Evolutionary conservation across 306 rosid genomes (phyloP).

Genomic region (Dryas drummondii): DNA sequence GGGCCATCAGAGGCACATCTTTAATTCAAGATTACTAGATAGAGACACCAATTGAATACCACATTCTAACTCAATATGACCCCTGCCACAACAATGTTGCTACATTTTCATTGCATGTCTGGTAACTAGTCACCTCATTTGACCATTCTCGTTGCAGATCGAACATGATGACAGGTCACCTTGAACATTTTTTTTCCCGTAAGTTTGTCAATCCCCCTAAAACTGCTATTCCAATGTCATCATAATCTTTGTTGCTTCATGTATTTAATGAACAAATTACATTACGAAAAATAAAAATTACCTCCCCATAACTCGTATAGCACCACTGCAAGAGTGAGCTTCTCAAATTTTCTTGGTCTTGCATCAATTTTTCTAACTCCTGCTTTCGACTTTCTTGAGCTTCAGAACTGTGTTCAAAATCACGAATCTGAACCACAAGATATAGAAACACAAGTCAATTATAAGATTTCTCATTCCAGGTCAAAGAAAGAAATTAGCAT

Average conservation of each 20-base stretch:
- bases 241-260: background rate
- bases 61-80: background rate
- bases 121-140: background rate
- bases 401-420: constrained; percentile 78
- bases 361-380: constrained; percentile 74
- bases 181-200: background rate
- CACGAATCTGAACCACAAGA: constrained; percentile 67
- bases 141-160: background rate
- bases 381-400: constrained; percentile 72
- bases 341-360: constrained; percentile 78
- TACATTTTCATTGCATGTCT: background rate
- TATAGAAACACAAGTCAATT: constrained; percentile 30
- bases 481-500: background rate
- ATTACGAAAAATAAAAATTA: constrained; percentile 24
- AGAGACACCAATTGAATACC: background rate
- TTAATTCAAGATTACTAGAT: background rate
- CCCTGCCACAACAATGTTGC: background rate
- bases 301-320: constrained; percentile 91
- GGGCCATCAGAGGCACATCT: background rate
- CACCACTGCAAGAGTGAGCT: constrained; percentile 91
- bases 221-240: background rate
- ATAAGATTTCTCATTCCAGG: background rate
- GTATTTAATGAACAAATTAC: background rate
- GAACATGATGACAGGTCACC: background rate
- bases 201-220: background rate